These are phyloP conservation scores for Kalmanozyma brasiliensis DNA, from an alignment of 1,284 basidiomycete species.

Conservation along the genomic window DNA sequence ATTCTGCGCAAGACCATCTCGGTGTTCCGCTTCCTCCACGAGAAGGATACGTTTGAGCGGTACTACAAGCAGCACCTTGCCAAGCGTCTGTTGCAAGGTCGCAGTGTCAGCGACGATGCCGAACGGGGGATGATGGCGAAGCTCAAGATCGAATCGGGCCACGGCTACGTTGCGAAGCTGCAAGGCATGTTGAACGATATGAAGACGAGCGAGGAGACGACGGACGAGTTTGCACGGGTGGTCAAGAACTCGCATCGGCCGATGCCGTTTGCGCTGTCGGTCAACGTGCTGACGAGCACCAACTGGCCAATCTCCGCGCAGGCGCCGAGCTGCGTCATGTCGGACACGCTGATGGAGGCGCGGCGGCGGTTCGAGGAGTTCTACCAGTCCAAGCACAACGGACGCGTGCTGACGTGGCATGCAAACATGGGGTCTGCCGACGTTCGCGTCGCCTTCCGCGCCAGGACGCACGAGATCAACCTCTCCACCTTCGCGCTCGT, in stretches of 20 bases:
- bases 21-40: constrained; percentile 90
- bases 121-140: constrained; percentile 98
- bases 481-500: constrained; percentile 90
- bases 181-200: constrained; percentile 99
- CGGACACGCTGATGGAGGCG: constrained; percentile 50
- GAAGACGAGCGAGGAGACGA: constrained; percentile 86
- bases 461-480: constrained; percentile 86
- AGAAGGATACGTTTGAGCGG: constrained; percentile 97
- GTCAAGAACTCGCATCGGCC: constrained; percentile 73
- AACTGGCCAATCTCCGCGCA: constrained; percentile 64
- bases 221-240: constrained; percentile 78
- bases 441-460: constrained; percentile 83
- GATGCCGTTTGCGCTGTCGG: constrained; percentile 79
- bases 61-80: constrained; percentile 98
- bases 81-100: constrained; percentile 84
- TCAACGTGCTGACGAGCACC: constrained; percentile 65
- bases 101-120: constrained; percentile 94
- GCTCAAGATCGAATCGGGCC: constrained; percentile 95
- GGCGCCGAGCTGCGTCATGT: constrained; percentile 49
- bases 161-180: constrained; percentile 96
- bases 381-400: constrained; percentile 88
- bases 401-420: constrained; percentile 92
- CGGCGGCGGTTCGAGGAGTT: constrained; percentile 83
- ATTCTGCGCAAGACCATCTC: constrained; percentile 94
- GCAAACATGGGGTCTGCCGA: constrained; percentile 91